Conservation (phyloP, 1,139 yeast genomes). For the Blastobotrys indianensis region DNA sequence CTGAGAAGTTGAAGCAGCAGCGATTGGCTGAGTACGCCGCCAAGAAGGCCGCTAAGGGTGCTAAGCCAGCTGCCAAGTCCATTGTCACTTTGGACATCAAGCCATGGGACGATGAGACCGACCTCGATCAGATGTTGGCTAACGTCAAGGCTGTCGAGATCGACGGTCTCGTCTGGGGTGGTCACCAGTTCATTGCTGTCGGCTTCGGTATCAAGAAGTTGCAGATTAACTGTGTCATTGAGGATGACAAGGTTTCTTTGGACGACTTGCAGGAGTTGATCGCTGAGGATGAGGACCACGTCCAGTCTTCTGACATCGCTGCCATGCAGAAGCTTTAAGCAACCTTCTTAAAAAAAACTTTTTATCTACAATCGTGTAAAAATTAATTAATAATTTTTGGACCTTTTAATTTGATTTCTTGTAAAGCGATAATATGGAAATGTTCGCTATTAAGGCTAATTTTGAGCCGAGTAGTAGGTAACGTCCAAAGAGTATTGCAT, state of each 20-base stretch:
- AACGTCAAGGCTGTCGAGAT: conserved; percentile 75
- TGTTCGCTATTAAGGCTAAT: too few relatives aligned
- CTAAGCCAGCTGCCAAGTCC: conserved; percentile 98
- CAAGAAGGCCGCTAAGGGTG: conserved; percentile 94
- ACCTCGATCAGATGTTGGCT: conserved; percentile 80
- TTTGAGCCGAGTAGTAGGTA: too few relatives aligned
- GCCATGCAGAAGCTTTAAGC: conserved; percentile 95
- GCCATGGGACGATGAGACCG: conserved; percentile 99
- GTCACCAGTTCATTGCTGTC: conserved; percentile 89
- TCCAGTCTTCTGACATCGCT: conserved; percentile 96
- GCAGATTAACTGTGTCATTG: conserved; percentile 97
- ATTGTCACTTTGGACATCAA: conserved; percentile 93
- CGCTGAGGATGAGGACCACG: conserved; percentile 98
- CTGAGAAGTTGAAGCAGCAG: conserved; percentile 94
- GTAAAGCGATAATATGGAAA: too few relatives aligned
- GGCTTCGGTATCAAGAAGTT: conserved; percentile 99
- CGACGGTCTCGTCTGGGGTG: conserved; percentile 99
- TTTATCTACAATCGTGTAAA: too few relatives aligned
- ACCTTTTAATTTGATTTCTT: too few relatives aligned
- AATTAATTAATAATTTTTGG: too few relatives aligned
- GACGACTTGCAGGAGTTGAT: conserved; percentile 79
- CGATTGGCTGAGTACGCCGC: conserved; percentile 97
- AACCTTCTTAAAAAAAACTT: not conserved
- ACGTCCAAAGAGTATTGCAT: too few relatives aligned
- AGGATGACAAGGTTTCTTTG: conserved; percentile 91